These are phyloP conservation scores for Entomortierella chlamydospora DNA, from an alignment of 192 early-diverging fungal species.

Conservation along the genomic window DNA sequence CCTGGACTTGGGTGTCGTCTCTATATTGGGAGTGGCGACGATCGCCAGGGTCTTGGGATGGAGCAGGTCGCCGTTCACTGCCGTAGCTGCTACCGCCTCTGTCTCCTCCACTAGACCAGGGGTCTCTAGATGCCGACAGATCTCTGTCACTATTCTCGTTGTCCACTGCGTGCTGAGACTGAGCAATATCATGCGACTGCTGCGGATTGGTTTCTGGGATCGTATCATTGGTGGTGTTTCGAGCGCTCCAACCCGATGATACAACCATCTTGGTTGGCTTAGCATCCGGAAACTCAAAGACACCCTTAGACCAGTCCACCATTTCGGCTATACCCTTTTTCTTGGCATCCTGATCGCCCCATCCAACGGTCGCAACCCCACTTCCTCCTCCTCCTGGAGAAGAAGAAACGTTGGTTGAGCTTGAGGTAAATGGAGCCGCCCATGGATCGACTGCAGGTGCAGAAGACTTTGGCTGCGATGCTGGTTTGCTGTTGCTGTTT, in stretches of 20 bases:
- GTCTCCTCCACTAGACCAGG: too few relatives aligned
- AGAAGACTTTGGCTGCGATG: too few relatives aligned
- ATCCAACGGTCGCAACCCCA: neutral
- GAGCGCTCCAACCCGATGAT: conserved; percentile 6
- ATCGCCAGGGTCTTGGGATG: too few relatives aligned
- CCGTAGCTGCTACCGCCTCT: neutral
- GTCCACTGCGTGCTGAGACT: too few relatives aligned
- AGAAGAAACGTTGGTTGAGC: too few relatives aligned
- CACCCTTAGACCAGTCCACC: conserved; percentile 34
- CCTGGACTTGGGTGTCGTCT: neutral
- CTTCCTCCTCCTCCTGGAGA: neutral
- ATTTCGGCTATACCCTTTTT: conserved; percentile 7
- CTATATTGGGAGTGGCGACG: neutral
- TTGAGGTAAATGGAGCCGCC: neutral
- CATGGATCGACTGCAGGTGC: neutral
- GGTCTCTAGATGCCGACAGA: too few relatives aligned
- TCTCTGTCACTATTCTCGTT: too few relatives aligned
- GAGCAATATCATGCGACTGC: too few relatives aligned
- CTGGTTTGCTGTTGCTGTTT: too few relatives aligned
- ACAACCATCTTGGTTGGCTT: conserved; percentile 28
- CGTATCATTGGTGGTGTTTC: neutral
- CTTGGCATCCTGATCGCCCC: neutral
- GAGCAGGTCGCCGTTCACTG: neutral
- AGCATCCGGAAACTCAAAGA: conserved; percentile 29
- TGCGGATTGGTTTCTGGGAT: too few relatives aligned